Base-by-base conservation (phyloP, 495 filamentous ascomycete species). In the Neurospora africana region DNA sequence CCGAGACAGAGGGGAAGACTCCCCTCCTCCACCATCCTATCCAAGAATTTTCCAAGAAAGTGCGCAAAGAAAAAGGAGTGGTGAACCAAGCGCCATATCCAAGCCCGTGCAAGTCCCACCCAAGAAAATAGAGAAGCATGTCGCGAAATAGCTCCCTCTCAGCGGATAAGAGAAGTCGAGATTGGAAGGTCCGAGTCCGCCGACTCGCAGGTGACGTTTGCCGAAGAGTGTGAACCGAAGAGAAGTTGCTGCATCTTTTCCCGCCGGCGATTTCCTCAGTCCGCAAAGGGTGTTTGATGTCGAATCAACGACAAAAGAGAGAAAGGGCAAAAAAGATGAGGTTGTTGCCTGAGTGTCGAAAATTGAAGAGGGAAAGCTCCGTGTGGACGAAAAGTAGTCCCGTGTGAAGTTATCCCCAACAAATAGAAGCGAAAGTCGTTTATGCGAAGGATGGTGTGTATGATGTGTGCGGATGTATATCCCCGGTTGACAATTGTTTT, bases 71-170 rank as follows among this genome's bases (percentile, higher is more conserved):
- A 23, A 27, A 68, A n/a, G 41, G 35, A 47, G 69, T 33, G 35
- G 39, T 30, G n/a, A 43, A 61, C 39, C 11, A 70, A 21, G 68
- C 33, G 35, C 35, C 27, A 21, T n/a, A 13, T 40, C 15, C 68
- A 38, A 68, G 23, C 72, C 58, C 10, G 21, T 35, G 11, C 44
- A 23, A 44, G n/a, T 11, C n/a, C 47, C 47, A 23, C 23, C 70
- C 53, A 11, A n/a, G 5, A 23, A 67, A 11, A n/a, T 37, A n/a
- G 43, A 71, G 41, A 71, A 69, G 72, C 35, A 74, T 70, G 73
- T 72, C 73, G 70, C 73, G 70, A 69, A 38, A 69, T 68, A 69
- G 27, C 73, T 30, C 30, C n/a, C 41, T 43, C 7, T n/a, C 38
- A 38, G 39, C 69, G 36, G 17, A 37, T 7, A 53, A 70, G 33